Evolutionary conservation across 306 rosid species (phyloP).

Genomic region (Cicer bijugum): DNA sequence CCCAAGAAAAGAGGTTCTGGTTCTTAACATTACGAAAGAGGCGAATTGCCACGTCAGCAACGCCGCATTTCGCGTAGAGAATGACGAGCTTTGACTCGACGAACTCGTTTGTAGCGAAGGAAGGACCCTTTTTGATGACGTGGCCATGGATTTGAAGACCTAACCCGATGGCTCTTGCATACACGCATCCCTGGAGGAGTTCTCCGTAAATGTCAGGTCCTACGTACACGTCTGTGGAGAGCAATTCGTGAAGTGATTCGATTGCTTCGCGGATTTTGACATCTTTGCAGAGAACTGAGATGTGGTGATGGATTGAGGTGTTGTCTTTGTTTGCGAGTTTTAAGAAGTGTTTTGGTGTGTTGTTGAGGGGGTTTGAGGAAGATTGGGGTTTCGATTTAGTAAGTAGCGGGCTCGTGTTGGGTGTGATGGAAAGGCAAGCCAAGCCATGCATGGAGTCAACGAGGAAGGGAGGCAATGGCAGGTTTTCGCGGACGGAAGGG

Average conservation of each 20-base stretch:
- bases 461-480: constrained; percentile 1
- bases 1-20: constrained; percentile 79
- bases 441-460: constrained; percentile 54
- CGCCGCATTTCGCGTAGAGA: constrained; percentile 73
- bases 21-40: constrained; percentile 50
- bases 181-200: constrained; percentile 82
- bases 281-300: constrained; percentile 66
- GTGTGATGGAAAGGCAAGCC: constrained; percentile 45
- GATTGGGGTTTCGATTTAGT: constrained; percentile 44
- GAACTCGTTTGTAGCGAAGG: constrained; percentile 51
- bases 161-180: constrained; percentile 61
- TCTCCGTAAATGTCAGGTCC: constrained; percentile 68
- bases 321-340: constrained; percentile 40
- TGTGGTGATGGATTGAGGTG: constrained; percentile 11
- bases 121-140: constrained; percentile 60
- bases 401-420: constrained; percentile 35
- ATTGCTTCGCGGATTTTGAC: constrained; percentile 58
- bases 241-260: constrained; percentile 51
- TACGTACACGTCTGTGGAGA: constrained; percentile 22
- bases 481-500: neutral
- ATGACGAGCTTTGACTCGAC: constrained; percentile 70
- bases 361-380: constrained; percentile 31
- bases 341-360: constrained; percentile 42
- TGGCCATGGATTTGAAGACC: constrained; percentile 80
- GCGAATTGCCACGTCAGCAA: constrained; percentile 46